Base-by-base conservation (phyloP, 352 stramenopile species). In the Pythium coloratum region DNA sequence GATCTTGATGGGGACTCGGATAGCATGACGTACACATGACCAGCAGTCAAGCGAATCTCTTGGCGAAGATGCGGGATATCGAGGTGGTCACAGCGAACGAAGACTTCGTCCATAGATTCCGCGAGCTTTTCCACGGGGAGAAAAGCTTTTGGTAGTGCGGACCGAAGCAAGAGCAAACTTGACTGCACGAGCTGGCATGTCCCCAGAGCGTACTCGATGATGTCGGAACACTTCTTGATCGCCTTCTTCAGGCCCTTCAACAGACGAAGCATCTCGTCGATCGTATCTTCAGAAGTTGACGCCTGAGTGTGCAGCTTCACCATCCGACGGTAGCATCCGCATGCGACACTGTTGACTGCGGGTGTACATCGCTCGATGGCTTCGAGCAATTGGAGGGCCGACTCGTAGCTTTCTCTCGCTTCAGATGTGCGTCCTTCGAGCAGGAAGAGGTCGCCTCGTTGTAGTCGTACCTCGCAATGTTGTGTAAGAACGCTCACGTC, bases 271-370 rank as follows among this genome's bases (percentile, higher is more conserved):
- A 92, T 40, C 4, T 70, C 57, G 36, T 88, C 69, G 20, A 82
- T 69, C 60, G 62, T 67, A 13, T 60, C 30, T 53, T 59, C 30
- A 46, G 75, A 54, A 38, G 51, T 59, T 58, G 28, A 16, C 34
- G 55, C 28, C 65, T 51, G 55, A 58, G 71, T 42, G 75, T 81
- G 40, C 32, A 88, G 61, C 28, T 65, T 72, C 4, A 75, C 67
- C 20, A 79, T 71, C 36, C 88, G 88, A 18, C 84, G 79, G 63
- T 76, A 87, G 36, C 82, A 89, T 49, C 81, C 76, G 44, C 78
- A 67, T 26, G 40, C 30, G 5, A 68, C 28, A 13, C n/a, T 67
- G 2, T 36, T 65, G 3, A 66, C 30, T 32, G 56, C 59, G 44
- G 40, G 24, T 50, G 62, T 68, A 28, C 44, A 3, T 38, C 62